Conservation (phyloP, 2,329 filamentous ascomycete species). For the Trichothecium sympodiale region DNA sequence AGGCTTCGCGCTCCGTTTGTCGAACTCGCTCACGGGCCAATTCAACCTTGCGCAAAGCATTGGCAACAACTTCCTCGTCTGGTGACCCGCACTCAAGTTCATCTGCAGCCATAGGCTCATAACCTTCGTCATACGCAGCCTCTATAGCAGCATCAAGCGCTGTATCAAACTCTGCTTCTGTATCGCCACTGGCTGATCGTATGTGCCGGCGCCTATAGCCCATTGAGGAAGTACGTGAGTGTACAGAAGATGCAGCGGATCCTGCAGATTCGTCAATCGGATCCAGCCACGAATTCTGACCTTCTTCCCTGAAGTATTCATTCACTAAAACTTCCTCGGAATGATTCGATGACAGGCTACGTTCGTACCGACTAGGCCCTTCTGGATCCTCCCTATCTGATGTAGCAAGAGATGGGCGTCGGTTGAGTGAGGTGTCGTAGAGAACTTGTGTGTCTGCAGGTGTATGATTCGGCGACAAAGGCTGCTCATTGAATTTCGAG, state of each 20-base stretch:
- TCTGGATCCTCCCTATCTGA: slow-evolving; percentile 10
- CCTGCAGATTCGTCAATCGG: slow-evolving; percentile 84
- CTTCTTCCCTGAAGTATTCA: slow-evolving; percentile 45
- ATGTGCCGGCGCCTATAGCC: slow-evolving; percentile 59
- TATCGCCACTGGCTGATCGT: slow-evolving; percentile 56
- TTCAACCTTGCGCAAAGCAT: slow-evolving; percentile 57
- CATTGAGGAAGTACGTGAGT: slow-evolving; percentile 66
- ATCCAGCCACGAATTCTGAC: slow-evolving; percentile 84
- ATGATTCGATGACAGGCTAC: slow-evolving; percentile 11
- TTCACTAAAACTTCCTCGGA: slow-evolving; percentile 6
- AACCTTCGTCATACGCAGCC: slow-evolving; percentile 87
- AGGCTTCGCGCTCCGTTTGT: slow-evolving; percentile 60
- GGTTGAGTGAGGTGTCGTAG: background rate
- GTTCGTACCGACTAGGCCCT: slow-evolving; percentile 21
- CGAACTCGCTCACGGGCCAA: slow-evolving; percentile 65
- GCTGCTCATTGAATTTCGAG: slow-evolving; percentile 3
- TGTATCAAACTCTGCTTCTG: slow-evolving; percentile 85
- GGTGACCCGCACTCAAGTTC: slow-evolving; percentile 15
- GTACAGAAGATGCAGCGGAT: slow-evolving; percentile 68
- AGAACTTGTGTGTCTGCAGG: background rate
- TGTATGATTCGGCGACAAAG: slow-evolving; percentile 11
- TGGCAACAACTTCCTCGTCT: slow-evolving; percentile 35
- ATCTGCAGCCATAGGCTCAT: slow-evolving; percentile 55
- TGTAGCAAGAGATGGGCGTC: background rate
- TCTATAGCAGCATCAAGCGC: slow-evolving; percentile 92